Base-by-base conservation (phyloP, 169 alveolate genomes). In the Plasmodium malariae region DNA sequence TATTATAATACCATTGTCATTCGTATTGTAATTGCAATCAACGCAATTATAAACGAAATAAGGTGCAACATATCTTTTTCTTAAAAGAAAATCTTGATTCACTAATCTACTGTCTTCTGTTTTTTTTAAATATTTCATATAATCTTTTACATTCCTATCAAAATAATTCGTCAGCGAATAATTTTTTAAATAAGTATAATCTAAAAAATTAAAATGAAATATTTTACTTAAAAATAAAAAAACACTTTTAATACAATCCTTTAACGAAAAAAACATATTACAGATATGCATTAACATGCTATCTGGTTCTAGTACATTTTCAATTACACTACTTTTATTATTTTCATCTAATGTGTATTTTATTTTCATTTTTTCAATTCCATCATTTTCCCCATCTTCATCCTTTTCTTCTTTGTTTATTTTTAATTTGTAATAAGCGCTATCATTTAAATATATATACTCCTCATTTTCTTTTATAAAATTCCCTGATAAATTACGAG, bases 1-100 rank as follows among this genome's bases (percentile, higher is more conserved):
- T 12, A 80, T 80, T 48, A 80, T 40, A n/a, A 80, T 80, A 26
- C 90, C 90, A 28, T 80, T 80, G 17, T 80, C 90, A 49, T 80
- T 80, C 5, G 90, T 80, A 36, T 80, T 80, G 36, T 80, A 80
- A 80, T 80, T 80, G 40, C 90, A 80, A 70, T 80, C 90, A 21
- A 80, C 71, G 57, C 90, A 65, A 65, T 80, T 80, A 57, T 80
- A 67, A 9, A 80, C 62, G 51, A 80, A 80, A 67, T 80, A 54
- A 17, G 90, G 90, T 1, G 80, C 12, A 12, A 80, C 32, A 26
- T 65, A 80, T 80, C 49, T 43, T 65, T 71, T 80, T 55, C 83
- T 80, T 40, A 59, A 49, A 14, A 80, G 69, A 80, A 80, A 80
- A 49, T 80, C 83, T 1, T 80, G 70, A 48, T 45, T 49, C 4